Conservation (phyloP, 345 rosid species). For the Viola odorata region DNA sequence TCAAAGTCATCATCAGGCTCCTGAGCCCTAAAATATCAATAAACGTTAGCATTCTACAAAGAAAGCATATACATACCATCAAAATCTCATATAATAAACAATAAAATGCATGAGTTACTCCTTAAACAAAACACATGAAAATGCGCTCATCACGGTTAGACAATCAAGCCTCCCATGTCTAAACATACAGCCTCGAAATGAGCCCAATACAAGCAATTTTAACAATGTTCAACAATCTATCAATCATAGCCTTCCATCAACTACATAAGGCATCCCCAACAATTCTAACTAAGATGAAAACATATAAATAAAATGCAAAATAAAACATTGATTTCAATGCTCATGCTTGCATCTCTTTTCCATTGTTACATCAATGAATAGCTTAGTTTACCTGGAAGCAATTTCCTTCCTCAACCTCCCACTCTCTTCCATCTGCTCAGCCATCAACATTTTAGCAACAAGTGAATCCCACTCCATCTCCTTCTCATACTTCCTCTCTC, state of each 20-base stretch:
- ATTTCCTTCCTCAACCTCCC: slow-evolving; percentile 66
- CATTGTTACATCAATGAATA: neutral
- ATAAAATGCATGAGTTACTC: neutral
- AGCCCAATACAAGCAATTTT: neutral
- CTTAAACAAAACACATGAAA: too few species aligned
- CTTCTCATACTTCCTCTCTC: slow-evolving; percentile 34
- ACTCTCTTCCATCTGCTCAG: slow-evolving; percentile 85
- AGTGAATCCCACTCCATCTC: slow-evolving; percentile 57
- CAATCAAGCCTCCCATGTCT: too few species aligned
- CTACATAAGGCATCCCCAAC: neutral
- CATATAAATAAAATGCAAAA: neutral
- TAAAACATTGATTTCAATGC: neutral
- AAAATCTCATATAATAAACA: neutral
- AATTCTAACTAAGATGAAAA: neutral
- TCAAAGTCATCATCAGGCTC: slow-evolving; percentile 54
- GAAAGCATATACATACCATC: neutral
- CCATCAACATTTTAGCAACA: slow-evolving; percentile 58
- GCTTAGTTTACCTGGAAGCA: slow-evolving; percentile 58
- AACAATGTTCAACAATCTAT: neutral
- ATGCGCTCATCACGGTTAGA: too few species aligned
- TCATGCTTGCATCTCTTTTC: neutral
- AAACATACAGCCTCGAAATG: neutral
- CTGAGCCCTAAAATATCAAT: slow-evolving; percentile 51
- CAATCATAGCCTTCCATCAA: neutral
- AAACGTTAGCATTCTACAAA: slow-evolving; percentile 12